A percentile compares a stretch with the other conserved stretches of the same genome.
These are phyloP conservation scores for Saturnispora ahearnii DNA, from an alignment of 805 yeast species.

Conservation along the genomic window DNA sequence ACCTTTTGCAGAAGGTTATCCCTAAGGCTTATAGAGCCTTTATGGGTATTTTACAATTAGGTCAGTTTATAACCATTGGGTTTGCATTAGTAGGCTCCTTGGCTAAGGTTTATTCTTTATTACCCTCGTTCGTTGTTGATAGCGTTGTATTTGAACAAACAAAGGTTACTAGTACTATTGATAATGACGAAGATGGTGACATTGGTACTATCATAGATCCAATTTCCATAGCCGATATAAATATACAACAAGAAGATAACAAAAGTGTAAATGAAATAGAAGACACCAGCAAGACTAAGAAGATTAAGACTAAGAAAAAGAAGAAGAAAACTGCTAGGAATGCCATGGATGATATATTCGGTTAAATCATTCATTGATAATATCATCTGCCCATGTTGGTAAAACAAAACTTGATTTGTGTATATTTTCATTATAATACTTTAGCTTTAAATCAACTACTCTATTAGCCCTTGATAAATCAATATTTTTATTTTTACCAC, in stretches of 20 bases:
- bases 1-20: slow-evolving; percentile 30
- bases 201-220: too few relatives aligned
- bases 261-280: not conserved
- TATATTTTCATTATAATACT: slow-evolving; percentile 56
- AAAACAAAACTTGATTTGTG: slow-evolving; percentile 68
- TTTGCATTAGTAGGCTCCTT: slow-evolving; percentile 53
- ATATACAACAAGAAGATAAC: too few relatives aligned
- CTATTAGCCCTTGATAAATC: slow-evolving; percentile 47
- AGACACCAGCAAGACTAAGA: not conserved
- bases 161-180: too few relatives aligned
- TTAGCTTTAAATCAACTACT: slow-evolving; percentile 42
- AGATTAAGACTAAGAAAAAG: slow-evolving; percentile 16
- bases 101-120: slow-evolving; percentile 33
- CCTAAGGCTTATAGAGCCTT: slow-evolving; percentile 50
- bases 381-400: slow-evolving; percentile 63
- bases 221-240: too few relatives aligned
- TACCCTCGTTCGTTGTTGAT: not conserved
- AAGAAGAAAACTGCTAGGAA: slow-evolving; percentile 37
- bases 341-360: slow-evolving; percentile 72
- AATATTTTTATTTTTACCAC: slow-evolving; percentile 45
- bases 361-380: slow-evolving; percentile 29
- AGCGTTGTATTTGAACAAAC: not conserved
- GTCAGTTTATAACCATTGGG: slow-evolving; percentile 71
- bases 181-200: too few relatives aligned
- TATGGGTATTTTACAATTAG: slow-evolving; percentile 59